Evolutionary conservation across 768 basidiomycete genomes (phyloP).

Genomic region (Termitomyces titanicus): DNA sequence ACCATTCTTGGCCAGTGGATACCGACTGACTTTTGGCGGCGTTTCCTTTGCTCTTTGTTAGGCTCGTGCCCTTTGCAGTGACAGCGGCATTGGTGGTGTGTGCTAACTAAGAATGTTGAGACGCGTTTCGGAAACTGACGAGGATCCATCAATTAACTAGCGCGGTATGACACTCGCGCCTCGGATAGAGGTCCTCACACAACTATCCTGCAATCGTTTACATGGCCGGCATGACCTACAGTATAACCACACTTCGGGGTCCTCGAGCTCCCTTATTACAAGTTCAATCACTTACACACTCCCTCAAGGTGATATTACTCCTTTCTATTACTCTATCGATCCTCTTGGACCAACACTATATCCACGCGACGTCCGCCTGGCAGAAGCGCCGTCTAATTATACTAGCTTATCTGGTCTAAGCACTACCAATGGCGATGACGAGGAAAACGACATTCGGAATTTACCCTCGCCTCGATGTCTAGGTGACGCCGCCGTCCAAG

Average conservation of each 20-base stretch:
- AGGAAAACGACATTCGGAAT: slow-evolving; percentile 31
- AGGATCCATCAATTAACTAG: slow-evolving; percentile 34
- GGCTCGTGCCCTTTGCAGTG: slow-evolving; percentile 79
- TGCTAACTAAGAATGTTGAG: slow-evolving; percentile 8
- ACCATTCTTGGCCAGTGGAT: neutral
- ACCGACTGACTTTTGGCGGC: neutral
- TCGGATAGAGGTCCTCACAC: slow-evolving; percentile 76
- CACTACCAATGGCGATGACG: slow-evolving; percentile 16
- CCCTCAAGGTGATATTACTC: slow-evolving; percentile 8
- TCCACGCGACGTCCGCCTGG: slow-evolving; percentile 11
- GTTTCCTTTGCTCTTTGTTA: slow-evolving; percentile 21
- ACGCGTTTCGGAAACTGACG: slow-evolving; percentile 4
- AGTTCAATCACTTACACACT: slow-evolving; percentile 5
- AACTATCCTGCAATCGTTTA: slow-evolving; percentile 65
- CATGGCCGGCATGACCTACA: slow-evolving; percentile 34
- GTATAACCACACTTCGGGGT: slow-evolving; percentile 34
- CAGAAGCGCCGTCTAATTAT: neutral
- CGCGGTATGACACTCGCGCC: slow-evolving; percentile 83
- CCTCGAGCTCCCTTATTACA: slow-evolving; percentile 4
- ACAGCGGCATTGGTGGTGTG: slow-evolving; percentile 62
- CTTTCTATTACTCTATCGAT: slow-evolving; percentile 27
- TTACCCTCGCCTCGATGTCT: slow-evolving; percentile 36
- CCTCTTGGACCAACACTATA: slow-evolving; percentile 28
- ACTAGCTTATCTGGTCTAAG: slow-evolving; percentile 2
- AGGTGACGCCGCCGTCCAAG: slow-evolving; percentile 58